Percentiles rank a stretch among this genome's conserved stretches.
phyloP scores from a whole-genome alignment of 371 early-diverging fungal species.

The Quaeritorhiza haematococci region DNA sequence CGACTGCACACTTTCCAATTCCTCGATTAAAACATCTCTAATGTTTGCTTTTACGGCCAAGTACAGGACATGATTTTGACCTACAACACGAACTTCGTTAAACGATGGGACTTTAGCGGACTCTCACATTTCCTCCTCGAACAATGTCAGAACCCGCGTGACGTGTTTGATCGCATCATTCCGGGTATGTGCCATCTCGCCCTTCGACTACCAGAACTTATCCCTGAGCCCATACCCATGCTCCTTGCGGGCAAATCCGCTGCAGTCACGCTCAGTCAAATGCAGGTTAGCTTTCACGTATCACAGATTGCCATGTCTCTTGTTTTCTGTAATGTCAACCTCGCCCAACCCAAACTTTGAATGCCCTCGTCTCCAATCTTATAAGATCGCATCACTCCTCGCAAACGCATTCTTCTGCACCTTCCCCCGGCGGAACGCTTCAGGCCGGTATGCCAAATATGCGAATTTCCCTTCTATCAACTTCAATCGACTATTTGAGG shows the following conservation, averaged over 20 bases:
- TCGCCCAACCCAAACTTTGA: background rate
- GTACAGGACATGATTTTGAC: constrained; percentile 15
- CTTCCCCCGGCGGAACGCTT: constrained; percentile 30
- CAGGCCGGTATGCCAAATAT: constrained; percentile 15
- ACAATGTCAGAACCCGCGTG: background rate
- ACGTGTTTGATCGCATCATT: constrained; percentile 7
- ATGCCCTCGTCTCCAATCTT: background rate
- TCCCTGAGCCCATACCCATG: constrained; percentile 23
- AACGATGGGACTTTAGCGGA: constrained; percentile 12
- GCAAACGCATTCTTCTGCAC: constrained; percentile 54
- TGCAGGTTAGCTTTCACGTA: constrained; percentile 14
- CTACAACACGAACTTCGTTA: constrained; percentile 10
- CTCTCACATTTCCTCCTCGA: constrained; percentile 13
- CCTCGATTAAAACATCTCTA: too few relatives aligned
- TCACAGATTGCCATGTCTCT: background rate
- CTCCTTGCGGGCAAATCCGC: constrained; percentile 10
- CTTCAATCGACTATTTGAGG: constrained; percentile 35
- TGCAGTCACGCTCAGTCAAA: constrained; percentile 30
- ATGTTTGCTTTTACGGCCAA: background rate
- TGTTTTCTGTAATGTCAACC: background rate
- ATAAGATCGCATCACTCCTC: constrained; percentile 41
- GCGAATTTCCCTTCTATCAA: constrained; percentile 35
- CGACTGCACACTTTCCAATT: background rate
- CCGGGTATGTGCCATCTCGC: constrained; percentile 26
- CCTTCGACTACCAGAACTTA: constrained; percentile 14